Evolutionary conservation across 2,329 filamentous ascomycete species (phyloP).

Genomic region (Achaetomium macrosporum): DNA sequence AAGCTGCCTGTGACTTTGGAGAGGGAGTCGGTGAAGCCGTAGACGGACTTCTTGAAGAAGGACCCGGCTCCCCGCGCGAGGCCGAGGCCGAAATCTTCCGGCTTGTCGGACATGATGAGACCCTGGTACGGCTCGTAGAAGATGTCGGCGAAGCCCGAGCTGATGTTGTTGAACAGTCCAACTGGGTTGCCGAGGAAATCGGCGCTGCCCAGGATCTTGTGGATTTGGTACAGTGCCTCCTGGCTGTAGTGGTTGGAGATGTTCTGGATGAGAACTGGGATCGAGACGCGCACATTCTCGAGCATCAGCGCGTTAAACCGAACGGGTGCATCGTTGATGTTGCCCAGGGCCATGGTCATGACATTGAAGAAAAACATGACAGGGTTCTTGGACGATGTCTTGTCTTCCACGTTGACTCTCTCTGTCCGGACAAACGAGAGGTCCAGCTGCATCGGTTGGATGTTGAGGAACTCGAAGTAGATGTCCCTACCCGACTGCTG

Average conservation of each 20-base stretch:
- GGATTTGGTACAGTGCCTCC: slow-evolving; percentile 90
- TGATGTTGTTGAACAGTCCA: slow-evolving; percentile 96
- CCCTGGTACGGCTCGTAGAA: slow-evolving; percentile 99
- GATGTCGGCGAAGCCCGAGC: slow-evolving; percentile 92
- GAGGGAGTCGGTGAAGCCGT: slow-evolving; percentile 94
- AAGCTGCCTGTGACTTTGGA: slow-evolving; percentile 97
- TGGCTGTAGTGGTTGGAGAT: slow-evolving; percentile 94
- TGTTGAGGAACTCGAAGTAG: slow-evolving; percentile 94
- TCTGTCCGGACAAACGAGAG: slow-evolving; percentile 96
- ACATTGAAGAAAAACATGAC: slow-evolving; percentile 99
- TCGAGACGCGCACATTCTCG: slow-evolving; percentile 89
- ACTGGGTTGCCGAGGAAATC: slow-evolving; percentile 98
- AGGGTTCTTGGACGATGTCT: slow-evolving; percentile 82
- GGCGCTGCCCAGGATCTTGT: slow-evolving; percentile 93
- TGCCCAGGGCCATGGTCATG: slow-evolving; percentile 98
- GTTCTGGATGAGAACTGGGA: slow-evolving; percentile 75
- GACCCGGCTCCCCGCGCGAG: slow-evolving; percentile 95
- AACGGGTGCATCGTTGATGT: slow-evolving; percentile 95
- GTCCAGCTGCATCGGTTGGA: slow-evolving; percentile 97
- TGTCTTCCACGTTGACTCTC: slow-evolving; percentile 92
- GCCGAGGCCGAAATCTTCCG: slow-evolving; percentile 88
- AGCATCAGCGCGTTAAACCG: slow-evolving; percentile 89
- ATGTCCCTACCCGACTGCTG: slow-evolving; percentile 85
- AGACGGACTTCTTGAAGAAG: slow-evolving; percentile 98
- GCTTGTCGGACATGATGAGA: slow-evolving; percentile 89